Evolutionary conservation across 2,329 filamentous ascomycete genomes (phyloP).

Genomic region (Thermochaetoides dissita): DNA sequence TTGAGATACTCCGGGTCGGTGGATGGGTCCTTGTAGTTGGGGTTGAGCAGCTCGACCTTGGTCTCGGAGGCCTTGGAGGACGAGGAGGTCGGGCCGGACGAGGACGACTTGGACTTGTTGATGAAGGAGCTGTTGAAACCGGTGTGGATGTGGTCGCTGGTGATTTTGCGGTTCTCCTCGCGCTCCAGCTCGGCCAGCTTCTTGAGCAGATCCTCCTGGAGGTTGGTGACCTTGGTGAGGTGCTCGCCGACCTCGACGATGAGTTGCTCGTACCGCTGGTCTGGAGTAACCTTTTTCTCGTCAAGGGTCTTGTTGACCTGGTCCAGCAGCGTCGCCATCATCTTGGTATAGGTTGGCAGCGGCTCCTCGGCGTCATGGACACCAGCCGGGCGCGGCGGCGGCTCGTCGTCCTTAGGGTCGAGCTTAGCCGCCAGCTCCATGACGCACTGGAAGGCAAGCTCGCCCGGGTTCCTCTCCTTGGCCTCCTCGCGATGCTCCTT

Average conservation of each 20-base stretch:
- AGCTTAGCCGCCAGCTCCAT: slow-evolving; percentile 60
- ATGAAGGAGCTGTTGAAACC: slow-evolving; percentile 85
- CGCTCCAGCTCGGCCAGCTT: slow-evolving; percentile 74
- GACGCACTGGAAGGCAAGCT: slow-evolving; percentile 77
- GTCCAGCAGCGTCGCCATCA: slow-evolving; percentile 94
- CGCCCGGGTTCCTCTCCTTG: slow-evolving; percentile 52
- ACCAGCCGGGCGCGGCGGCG: slow-evolving; percentile 61
- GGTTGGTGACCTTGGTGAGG: slow-evolving; percentile 57
- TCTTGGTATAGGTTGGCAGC: slow-evolving; percentile 79
- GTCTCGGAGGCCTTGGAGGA: slow-evolving; percentile 26
- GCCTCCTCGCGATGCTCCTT: slow-evolving; percentile 58
- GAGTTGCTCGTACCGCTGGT: slow-evolving; percentile 60
- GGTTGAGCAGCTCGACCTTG: slow-evolving; percentile 64
- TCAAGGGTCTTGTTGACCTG: slow-evolving; percentile 78
- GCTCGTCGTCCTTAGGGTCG: slow-evolving; percentile 58
- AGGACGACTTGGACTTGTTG: slow-evolving; percentile 37
- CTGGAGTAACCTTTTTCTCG: slow-evolving; percentile 51
- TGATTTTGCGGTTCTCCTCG: slow-evolving; percentile 80
- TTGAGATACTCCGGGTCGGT: slow-evolving; percentile 14
- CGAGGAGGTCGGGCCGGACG: slow-evolving; percentile 16
- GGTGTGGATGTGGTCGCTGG: slow-evolving; percentile 74
- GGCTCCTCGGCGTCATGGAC: slow-evolving; percentile 62
- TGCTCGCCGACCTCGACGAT: slow-evolving; percentile 66
- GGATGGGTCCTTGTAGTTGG: slow-evolving; percentile 27
- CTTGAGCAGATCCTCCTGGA: slow-evolving; percentile 60